Percentiles rank a stretch among this genome's conserved stretches.
These are phyloP conservation scores for Maudiozyma pseudohumilis DNA, from an alignment of 805 yeast genomes.

Conservation along the genomic window DNA sequence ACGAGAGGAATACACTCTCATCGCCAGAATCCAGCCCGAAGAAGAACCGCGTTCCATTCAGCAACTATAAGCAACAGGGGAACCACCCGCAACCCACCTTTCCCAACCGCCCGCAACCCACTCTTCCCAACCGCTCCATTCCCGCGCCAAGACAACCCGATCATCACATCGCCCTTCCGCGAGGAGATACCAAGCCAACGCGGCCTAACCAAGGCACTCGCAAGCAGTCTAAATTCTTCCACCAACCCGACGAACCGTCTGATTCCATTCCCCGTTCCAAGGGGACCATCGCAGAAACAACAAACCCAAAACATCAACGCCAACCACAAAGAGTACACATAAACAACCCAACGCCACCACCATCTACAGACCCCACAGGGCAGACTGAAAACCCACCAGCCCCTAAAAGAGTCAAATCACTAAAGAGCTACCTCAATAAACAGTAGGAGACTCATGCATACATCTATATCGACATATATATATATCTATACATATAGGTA, in stretches of 20 bases:
- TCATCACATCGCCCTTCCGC: too few species aligned
- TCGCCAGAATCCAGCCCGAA: background rate
- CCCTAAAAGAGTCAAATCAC: background rate
- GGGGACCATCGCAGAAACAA: too few species aligned
- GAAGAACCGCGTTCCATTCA: background rate
- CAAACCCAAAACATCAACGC: background rate
- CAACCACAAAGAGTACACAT: background rate
- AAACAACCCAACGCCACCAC: background rate
- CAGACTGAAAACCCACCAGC: background rate
- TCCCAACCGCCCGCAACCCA: background rate
- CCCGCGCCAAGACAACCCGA: too few species aligned
- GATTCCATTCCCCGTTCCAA: too few species aligned
- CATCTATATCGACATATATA: too few species aligned
- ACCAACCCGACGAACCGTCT: too few species aligned
- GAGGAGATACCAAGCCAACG: too few species aligned
- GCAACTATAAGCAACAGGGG: background rate
- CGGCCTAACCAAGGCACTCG: too few species aligned
- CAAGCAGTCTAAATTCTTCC: background rate
- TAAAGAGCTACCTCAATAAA: slow-evolving; percentile 1
- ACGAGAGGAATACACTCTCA: too few species aligned
- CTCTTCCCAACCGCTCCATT: too few species aligned
- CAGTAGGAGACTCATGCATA: too few species aligned
- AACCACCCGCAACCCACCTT: background rate
- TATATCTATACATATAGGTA: too few species aligned
- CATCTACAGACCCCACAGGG: background rate